Percentiles rank a stretch among this genome's conserved stretches.
These are phyloP conservation scores for Leccinum variicolor DNA, from an alignment of 768 basidiomycete genomes.

Conservation along the genomic window DNA sequence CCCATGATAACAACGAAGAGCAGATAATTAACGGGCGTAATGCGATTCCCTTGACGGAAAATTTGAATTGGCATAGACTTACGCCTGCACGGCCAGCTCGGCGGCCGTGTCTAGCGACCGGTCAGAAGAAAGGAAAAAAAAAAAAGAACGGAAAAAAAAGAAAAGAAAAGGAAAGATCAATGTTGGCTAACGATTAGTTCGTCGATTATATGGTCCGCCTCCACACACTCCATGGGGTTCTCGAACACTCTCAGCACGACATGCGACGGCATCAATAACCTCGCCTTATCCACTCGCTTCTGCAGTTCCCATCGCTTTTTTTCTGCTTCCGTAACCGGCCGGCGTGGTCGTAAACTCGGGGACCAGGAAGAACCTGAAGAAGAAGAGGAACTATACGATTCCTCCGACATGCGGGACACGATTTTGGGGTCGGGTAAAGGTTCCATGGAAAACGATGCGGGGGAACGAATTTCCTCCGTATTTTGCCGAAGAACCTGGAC, in stretches of 20 bases:
- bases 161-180: background rate
- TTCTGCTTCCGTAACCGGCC: conserved; percentile 48
- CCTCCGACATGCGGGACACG: conserved; percentile 19
- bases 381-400: conserved; percentile 22
- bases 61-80: background rate
- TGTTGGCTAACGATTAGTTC: background rate
- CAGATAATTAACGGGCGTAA: background rate
- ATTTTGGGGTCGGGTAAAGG: conserved; percentile 8
- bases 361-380: conserved; percentile 22
- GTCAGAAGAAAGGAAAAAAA: background rate
- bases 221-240: conserved; percentile 65
- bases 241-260: conserved; percentile 65
- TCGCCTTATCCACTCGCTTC: conserved; percentile 58
- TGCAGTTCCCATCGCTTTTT: conserved; percentile 58
- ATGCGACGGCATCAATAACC: conserved; percentile 53
- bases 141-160: background rate
- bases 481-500: conserved; percentile 14
- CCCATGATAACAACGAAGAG: background rate
- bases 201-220: conserved; percentile 46
- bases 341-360: conserved; percentile 9
- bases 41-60: background rate
- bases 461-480: conserved; percentile 12
- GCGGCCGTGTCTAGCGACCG: background rate
- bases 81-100: background rate
- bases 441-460: conserved; percentile 10